Evolutionary conservation across 2,329 filamentous ascomycete genomes (phyloP), one percentile per base, ranked within the genome.

Genomic region (Cercospora sp.): DNA sequence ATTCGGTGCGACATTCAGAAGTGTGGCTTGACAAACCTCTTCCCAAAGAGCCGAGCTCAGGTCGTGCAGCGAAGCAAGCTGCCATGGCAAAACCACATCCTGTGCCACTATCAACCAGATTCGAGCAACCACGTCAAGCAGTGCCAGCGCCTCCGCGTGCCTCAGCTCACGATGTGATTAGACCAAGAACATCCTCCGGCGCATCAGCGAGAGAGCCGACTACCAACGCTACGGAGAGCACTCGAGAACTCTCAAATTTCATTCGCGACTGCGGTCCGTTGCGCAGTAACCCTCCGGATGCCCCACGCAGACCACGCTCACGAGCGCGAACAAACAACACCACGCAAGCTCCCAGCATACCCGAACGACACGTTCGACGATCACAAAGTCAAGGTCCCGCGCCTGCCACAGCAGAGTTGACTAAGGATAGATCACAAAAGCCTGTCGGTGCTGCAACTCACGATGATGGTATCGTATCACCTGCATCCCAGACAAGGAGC

Each of bases 251-350:
- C 23, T 72, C 69, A 55, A 68, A 72, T 23, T 76, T 73, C 65
- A 48, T 75, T 55, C 63, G 69, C 60, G 64, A 70, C 36, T 70
- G 70, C 23, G 72, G 69, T 5, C 72, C 73, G 8, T 65, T 75
- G 28, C 65, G 72, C 31, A 75, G 73, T 61, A 68, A 75, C 42
- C 74, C 75, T 12, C 73, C 73, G 3, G 72, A 73, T 20, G 58
- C 39, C 31, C 36, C 39, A 31, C 10, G 39, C 18, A 65, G 58
- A 58, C 58, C 65, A n/a, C 65, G 67, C 5, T 36, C 36, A n/a
- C 66, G 67, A 45, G 66, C 69, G 12, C 71, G 70, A 26, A 73
- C 68, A 53, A 67, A 69, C 23, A 65, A 30, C 5, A 60, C 63
- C 9, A 55, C 33, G 10, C 36, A 63, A 2, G 23, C 65, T 13